phyloP scores from a whole-genome alignment of 2,329 filamentous ascomycete genomes.

The Hymenoscyphus repandus region DNA sequence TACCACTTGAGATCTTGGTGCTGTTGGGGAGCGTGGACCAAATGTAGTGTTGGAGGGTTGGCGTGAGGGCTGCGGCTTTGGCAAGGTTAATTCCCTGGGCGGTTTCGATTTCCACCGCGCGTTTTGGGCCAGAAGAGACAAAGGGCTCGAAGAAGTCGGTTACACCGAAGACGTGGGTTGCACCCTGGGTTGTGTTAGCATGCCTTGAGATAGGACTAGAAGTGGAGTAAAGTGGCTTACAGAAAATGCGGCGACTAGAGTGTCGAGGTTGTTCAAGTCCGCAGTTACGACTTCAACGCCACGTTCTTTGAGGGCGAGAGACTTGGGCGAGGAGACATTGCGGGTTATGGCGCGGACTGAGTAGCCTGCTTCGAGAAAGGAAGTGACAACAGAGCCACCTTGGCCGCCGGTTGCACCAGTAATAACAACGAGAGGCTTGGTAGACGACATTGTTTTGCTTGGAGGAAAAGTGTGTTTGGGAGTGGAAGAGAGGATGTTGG shows the following conservation, averaged over 20 bases:
- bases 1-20: constrained; percentile 33
- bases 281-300: constrained; percentile 41
- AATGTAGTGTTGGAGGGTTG: constrained; percentile 39
- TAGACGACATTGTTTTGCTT: too few species aligned
- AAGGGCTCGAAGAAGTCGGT: constrained; percentile 53
- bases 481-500: too few species aligned
- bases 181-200: constrained; percentile 28
- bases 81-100: constrained; percentile 42
- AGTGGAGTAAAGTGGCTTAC: constrained; percentile 7
- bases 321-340: constrained; percentile 36
- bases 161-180: constrained; percentile 47
- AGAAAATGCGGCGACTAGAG: constrained; percentile 37
- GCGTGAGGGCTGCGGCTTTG: constrained; percentile 33
- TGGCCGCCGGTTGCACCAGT: constrained; percentile 45
- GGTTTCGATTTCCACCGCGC: constrained; percentile 34
- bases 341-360: constrained; percentile 42
- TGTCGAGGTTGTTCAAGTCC: constrained; percentile 36
- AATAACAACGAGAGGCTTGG: constrained; percentile 28
- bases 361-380: constrained; percentile 37
- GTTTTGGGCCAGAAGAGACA: constrained; percentile 29
- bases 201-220: not conserved
- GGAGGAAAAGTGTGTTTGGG: too few species aligned
- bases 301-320: constrained; percentile 33
- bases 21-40: constrained; percentile 38
- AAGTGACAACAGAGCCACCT: constrained; percentile 41